Base-by-base conservation (phyloP, 306 rosid genomes). In the Bauhinia variegata region DNA sequence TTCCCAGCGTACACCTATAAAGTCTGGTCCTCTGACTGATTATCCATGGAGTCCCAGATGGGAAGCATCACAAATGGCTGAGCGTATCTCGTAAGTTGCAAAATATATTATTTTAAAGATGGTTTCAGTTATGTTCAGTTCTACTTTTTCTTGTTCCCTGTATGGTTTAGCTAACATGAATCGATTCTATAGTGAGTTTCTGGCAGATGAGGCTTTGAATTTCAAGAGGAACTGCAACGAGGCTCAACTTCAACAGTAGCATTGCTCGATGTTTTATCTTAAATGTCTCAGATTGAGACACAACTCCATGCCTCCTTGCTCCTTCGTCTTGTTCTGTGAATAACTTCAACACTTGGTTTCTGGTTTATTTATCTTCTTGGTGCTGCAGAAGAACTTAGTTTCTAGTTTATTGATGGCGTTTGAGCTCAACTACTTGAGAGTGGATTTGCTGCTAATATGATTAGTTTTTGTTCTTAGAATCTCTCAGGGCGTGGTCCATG, bases 1-100 rank as follows among this genome's bases (percentile, higher is more conserved):
- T 84, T 43, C 85, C 39, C 96, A 83, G 54, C 84, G 89, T 79
- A 85, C 74, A 57, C 97, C 95, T 13, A 59, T 83, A 17, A 88
- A 88, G 70, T 91, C 96, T 0, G 77, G 80, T 42, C 73, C 60
- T 8, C 52, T 86, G 5, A 65, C 74, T n/a, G 89, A 88, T 32
- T 91, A 74, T 65, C 97, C 95, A 16, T 91, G 91, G 89, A 91
- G 97, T 77, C 97, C 97, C 4, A 87, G 97, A 83, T 91, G 97
- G 97, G 95, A 88, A 74, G 57, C 55, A 49, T 59, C 77, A 7
- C 76, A 8, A 55, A 91, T 91, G 96, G 87, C 95, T 37, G 97
- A 85, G 63, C 84, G 89, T 37, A 83, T 87, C 43, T 78, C 52
- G 97, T 91, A 74, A 86, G 96, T 23, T 81, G 68, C 4, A 50